Base-by-base conservation (phyloP, 1,139 yeast species). In the Wickerhamomyces sp. region DNA sequence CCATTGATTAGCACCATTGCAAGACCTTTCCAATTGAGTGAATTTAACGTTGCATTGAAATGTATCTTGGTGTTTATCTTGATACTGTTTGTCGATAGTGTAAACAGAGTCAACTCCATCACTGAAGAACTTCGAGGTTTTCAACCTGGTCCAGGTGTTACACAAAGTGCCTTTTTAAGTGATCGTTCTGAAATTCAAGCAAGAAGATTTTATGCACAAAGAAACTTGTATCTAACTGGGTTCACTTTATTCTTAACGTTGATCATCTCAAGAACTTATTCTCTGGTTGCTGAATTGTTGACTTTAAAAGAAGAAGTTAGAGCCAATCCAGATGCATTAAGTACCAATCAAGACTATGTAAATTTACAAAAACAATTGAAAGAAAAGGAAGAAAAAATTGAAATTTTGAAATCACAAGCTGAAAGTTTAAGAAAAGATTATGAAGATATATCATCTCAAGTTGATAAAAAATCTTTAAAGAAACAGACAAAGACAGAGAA, bases 221-320 rank as follows among this genome's bases (percentile, higher is more conserved):
- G 99, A 65, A 93, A 93, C 68, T 80, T 89, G 84, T 93, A 93
- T 55, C 72, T 93, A 41, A 87, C 96, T 52, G 99, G 99, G 2
- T 88, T 89, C 63, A 88, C 97, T 4, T 71, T 93, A 59, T 93
- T 93, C 59, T 68, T 91, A 55, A 85, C 96, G 2, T 70, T 88
- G 54, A 82, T 88, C 40, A 76, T 89, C 50, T 79, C 82, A 52
- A 75, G 96, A 63, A 88, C 96, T n/a, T 87, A 84, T 57, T 68
- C 77, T 5, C 69, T 89, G 55, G 95, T 87, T 23, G 78, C 78
- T 36, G 94, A 85, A 52, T 70, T 87, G 60, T 64, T 87, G 44
- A 72, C 72, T 44, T 70, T 85, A 56, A 82, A 81, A 54, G 75
- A 68, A 42, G 55, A 50, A 20, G 62, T 59, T 36, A 59, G 62